phyloP scores from a whole-genome alignment of 306 rosid species.

The Alnus glutinosa region DNA sequence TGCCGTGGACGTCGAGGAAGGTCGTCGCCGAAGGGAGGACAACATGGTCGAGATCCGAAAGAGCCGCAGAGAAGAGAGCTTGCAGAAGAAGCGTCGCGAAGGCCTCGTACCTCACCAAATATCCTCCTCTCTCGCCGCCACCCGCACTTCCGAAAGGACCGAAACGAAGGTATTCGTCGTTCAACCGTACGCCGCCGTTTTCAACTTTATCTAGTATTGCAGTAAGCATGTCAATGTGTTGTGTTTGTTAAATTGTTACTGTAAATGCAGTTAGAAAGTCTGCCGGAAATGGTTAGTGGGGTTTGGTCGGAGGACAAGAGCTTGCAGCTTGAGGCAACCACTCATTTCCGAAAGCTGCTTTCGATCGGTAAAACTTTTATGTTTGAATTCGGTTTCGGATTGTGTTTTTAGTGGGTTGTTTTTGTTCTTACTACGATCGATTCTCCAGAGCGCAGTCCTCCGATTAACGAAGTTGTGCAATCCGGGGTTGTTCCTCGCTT shows the following conservation, averaged over 20 bases:
- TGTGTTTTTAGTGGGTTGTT: neutral
- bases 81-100: conserved; percentile 93
- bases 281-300: conserved; percentile 80
- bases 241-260: neutral
- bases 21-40: conserved; percentile 93
- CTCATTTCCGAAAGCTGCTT: conserved; percentile 82
- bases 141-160: conserved; percentile 35
- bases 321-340: conserved; percentile 87
- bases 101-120: conserved; percentile 71
- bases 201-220: no score
- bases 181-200: no score
- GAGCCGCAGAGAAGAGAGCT: conserved; percentile 90
- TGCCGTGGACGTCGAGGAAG: conserved; percentile 98
- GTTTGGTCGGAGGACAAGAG: conserved; percentile 62
- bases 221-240: neutral
- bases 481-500: conserved; percentile 88
- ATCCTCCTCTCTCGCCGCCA: conserved; percentile 32
- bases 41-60: conserved; percentile 99
- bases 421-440: neutral
- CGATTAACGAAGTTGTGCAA: conserved; percentile 86
- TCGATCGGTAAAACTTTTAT: conserved; percentile 56
- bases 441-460: conserved; percentile 77
- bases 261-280: conserved; percentile 72
- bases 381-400: neutral
- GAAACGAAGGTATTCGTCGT: conserved; percentile 44